Evolutionary conservation across 2,329 filamentous ascomycete species (phyloP).

Genomic region (Pseudocercospora crystallina): DNA sequence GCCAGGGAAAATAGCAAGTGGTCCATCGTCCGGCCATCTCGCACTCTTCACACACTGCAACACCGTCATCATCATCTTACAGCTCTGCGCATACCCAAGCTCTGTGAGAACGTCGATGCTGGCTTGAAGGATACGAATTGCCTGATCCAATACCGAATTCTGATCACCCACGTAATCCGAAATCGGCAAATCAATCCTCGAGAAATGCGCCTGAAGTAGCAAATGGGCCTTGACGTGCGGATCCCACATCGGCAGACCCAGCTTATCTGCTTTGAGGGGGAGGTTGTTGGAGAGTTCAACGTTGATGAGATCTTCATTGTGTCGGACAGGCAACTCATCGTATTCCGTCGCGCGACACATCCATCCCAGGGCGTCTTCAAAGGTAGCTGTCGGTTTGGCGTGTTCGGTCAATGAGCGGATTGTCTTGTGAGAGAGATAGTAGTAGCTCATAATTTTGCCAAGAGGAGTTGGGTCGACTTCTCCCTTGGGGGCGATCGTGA

Average conservation of each 20-base stretch:
- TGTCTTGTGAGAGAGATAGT: constrained; percentile 91
- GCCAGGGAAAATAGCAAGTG: constrained; percentile 76
- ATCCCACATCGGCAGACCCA: constrained; percentile 91
- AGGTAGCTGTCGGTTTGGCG: constrained; percentile 71
- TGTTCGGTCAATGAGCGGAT: constrained; percentile 79
- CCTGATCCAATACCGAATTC: constrained; percentile 83
- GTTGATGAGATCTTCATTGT: constrained; percentile 98
- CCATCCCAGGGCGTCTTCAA: constrained; percentile 83
- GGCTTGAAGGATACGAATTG: constrained; percentile 94
- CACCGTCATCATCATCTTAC: constrained; percentile 76
- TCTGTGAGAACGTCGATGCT: constrained; percentile 92
- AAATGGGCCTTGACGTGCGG: constrained; percentile 96
- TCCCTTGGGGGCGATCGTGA: constrained; percentile 79
- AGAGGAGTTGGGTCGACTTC: constrained; percentile 87
- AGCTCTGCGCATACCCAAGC: constrained; percentile 76
- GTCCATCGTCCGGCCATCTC: constrained; percentile 81
- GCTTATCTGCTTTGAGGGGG: constrained; percentile 62
- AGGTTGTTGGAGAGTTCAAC: constrained; percentile 81
- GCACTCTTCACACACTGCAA: constrained; percentile 92
- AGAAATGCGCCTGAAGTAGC: constrained; percentile 92
- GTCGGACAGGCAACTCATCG: constrained; percentile 93
- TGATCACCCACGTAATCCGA: constrained; percentile 97
- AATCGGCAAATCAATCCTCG: constrained; percentile 86
- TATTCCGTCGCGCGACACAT: constrained; percentile 94
- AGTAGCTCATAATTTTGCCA: constrained; percentile 99